phyloP scores from a whole-genome alignment of 2,329 filamentous ascomycete genomes.

The Stromatinia cepivora region DNA sequence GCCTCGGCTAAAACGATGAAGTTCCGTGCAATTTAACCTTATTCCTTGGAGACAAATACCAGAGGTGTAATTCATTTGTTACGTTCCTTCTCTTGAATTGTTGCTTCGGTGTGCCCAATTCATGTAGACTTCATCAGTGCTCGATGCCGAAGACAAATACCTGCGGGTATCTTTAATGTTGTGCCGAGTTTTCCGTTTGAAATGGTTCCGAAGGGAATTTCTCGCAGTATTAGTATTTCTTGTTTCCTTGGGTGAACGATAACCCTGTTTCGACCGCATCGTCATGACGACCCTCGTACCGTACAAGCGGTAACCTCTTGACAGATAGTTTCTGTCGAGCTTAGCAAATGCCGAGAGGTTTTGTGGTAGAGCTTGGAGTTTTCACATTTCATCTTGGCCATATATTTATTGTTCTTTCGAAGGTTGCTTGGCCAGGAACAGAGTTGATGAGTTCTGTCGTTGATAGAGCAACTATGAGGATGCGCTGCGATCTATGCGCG shows the following conservation, averaged over 20 bases:
- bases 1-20: background rate
- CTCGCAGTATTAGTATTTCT: no score
- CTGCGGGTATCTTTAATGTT: no score
- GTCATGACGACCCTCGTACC: background rate
- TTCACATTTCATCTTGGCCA: background rate
- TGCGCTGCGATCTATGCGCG: background rate
- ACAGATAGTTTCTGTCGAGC: background rate
- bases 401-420: background rate
- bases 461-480: background rate
- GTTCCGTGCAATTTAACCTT: background rate
- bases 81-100: background rate
- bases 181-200: no score
- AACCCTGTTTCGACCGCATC: background rate
- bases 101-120: background rate
- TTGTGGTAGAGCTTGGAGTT: background rate
- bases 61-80: no score
- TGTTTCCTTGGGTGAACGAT: no score
- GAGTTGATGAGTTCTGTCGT: background rate
- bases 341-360: background rate
- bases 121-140: background rate
- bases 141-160: no score
- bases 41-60: background rate
- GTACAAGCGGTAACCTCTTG: background rate
- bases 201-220: no score
- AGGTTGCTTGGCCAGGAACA: background rate